Percentiles rank a stretch among this genome's conserved stretches.
Conservation (phyloP, 2,329 filamentous ascomycete genomes). For the Sporothrix humicola region DNA sequence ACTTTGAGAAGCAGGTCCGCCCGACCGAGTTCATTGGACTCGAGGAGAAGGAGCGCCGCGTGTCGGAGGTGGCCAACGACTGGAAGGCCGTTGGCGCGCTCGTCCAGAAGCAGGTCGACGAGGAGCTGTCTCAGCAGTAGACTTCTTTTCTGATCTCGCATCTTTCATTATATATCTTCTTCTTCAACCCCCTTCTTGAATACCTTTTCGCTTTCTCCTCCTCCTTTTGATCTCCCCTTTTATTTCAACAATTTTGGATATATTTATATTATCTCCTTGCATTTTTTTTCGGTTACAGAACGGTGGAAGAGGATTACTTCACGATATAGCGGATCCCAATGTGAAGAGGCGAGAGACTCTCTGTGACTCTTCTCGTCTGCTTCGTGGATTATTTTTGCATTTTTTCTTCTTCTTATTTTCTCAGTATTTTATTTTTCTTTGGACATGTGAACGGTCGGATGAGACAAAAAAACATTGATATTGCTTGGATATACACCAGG, state of each 20-base stretch:
- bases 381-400: constrained; percentile 4
- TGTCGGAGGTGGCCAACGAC: constrained; percentile 70
- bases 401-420: background rate
- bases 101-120: constrained; percentile 74
- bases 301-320: constrained; percentile 5
- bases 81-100: constrained; percentile 79
- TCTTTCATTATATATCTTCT: background rate
- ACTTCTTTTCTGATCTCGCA: background rate
- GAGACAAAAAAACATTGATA: background rate
- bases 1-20: constrained; percentile 75
- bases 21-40: constrained; percentile 83
- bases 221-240: background rate
- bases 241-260: background rate
- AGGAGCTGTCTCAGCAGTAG: constrained; percentile 55
- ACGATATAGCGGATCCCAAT: constrained; percentile 9
- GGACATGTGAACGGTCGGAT: background rate
- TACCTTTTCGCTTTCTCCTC: background rate
- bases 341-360: background rate
- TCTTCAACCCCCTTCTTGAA: background rate
- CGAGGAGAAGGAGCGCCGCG: constrained; percentile 74
- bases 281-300: constrained; percentile 2
- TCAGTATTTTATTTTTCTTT: background rate
- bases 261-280: background rate
- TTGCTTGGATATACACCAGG: background rate
- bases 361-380: background rate